These are phyloP conservation scores for Candida sithepensis DNA, from an alignment of 805 yeast species.

Conservation along the genomic window DNA sequence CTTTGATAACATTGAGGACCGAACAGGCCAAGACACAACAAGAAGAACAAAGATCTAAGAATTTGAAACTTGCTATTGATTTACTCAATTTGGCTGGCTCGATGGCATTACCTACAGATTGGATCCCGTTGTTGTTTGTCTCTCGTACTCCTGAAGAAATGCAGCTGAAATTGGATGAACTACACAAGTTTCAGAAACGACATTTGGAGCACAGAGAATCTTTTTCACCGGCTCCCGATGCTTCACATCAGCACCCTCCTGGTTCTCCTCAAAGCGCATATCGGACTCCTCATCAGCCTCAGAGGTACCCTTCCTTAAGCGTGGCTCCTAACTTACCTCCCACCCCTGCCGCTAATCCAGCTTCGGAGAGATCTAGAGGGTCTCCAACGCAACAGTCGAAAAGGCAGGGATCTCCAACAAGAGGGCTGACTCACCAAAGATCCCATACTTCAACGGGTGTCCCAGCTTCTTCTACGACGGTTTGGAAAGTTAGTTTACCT, in stretches of 20 bases:
- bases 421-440: constrained; percentile 21
- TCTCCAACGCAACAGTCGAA: constrained; percentile 4
- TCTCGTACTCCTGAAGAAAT: constrained; percentile 13
- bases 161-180: constrained; percentile 10
- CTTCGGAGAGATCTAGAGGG: neutral
- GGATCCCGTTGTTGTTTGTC: constrained; percentile 25
- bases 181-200: constrained; percentile 6
- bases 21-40: constrained; percentile 43
- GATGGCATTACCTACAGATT: constrained; percentile 21
- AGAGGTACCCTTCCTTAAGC: constrained; percentile 1
- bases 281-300: constrained; percentile 4
- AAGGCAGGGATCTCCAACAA: constrained; percentile 15
- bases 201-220: neutral
- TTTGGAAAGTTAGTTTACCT: constrained; percentile 32
- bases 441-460: constrained; percentile 26
- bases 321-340: constrained; percentile 6
- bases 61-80: constrained; percentile 33
- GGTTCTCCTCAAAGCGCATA: neutral
- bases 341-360: constrained; percentile 5
- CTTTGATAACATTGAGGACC: constrained; percentile 33
- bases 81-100: constrained; percentile 30
- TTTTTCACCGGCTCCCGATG: constrained; percentile 2
- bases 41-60: constrained; percentile 33
- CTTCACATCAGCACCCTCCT: neutral
- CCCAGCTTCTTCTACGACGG: constrained; percentile 29